Evolutionary conservation across 139 green algal species (phyloP), one percentile per base, ranked within the genome.

Genomic region (Chlorella sp.): DNA sequence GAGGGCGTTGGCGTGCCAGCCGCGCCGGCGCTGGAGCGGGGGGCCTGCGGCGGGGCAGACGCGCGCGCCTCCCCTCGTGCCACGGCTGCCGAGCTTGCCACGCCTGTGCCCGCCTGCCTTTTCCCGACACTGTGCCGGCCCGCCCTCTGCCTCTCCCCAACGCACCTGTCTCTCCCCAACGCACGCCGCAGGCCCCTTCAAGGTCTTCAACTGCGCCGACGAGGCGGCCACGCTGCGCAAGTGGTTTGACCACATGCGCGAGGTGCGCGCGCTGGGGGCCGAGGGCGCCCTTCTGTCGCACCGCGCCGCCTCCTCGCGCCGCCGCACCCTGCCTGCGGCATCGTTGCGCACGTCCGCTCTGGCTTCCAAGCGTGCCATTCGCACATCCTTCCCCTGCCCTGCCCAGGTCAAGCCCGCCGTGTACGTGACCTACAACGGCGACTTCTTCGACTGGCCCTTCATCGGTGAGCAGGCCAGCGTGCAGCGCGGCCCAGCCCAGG

Each of bases 351-450:
- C 36, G 1, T 67, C 36, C 29, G 23, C 19, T 65, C 23, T 68
- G 27, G 5, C 17, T 55, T 6, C 2, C 43, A 42, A 1, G 6
- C 33, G 33, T 2, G 14, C 27, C 23, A 8, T 27, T 6, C 27
- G 4, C 42, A 29, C 2, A 12, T 33, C 27, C 31, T 41, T 48
- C 31, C 27, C 31, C 33, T 12, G n/a, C 25, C 12, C 70, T 67
- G 8, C 86, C 77, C 83, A 92, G 86, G 86, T 83, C 7, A 87
- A 96, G 79, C 95, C 95, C 11, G 89, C 83, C 55, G 89, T 99
- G 61, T 98, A 97, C 68, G 95, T 99, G 50, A 99, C 95, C 2
- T 99, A 98, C 90, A 99, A 99, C 87, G 95, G 95, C 17, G 95
- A 99, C 85, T 98, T 90, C 68, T 99, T 99, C 68, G 95, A 99